Evolutionary conservation across 306 rosid genomes (phyloP).

Genomic region (Oemleria cerasiformis): DNA sequence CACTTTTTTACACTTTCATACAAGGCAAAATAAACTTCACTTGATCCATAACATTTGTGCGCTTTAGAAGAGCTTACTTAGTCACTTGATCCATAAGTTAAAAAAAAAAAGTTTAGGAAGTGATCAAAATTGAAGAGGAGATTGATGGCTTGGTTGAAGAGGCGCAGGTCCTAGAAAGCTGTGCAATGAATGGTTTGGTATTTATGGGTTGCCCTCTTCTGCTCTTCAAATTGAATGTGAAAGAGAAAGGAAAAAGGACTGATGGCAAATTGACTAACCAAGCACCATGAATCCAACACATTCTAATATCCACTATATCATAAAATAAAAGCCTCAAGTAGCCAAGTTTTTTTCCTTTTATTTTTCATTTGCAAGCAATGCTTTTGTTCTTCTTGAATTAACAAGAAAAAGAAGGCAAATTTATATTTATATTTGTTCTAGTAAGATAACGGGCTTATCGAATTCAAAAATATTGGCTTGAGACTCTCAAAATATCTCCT

Average conservation of each 20-base stretch:
- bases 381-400: too few relatives aligned
- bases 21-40: neutral
- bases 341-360: neutral
- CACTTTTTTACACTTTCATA: neutral
- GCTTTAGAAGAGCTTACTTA: constrained; percentile 11
- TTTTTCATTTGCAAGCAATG: neutral
- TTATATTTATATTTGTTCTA: neutral
- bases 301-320: neutral
- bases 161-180: neutral
- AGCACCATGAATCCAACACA: neutral
- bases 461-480: too few relatives aligned
- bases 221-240: neutral
- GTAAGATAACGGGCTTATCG: neutral
- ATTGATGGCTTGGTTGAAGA: neutral
- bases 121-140: neutral
- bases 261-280: neutral
- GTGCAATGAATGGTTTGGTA: neutral
- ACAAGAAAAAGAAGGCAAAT: neutral
- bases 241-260: neutral
- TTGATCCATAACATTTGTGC: neutral
- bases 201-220: neutral
- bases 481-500: too few relatives aligned
- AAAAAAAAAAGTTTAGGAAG: neutral
- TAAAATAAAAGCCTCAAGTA: neutral
- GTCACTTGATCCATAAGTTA: neutral